phyloP scores from a whole-genome alignment of 108 stramenopile genomes.

The Skeletonema potamos region DNA sequence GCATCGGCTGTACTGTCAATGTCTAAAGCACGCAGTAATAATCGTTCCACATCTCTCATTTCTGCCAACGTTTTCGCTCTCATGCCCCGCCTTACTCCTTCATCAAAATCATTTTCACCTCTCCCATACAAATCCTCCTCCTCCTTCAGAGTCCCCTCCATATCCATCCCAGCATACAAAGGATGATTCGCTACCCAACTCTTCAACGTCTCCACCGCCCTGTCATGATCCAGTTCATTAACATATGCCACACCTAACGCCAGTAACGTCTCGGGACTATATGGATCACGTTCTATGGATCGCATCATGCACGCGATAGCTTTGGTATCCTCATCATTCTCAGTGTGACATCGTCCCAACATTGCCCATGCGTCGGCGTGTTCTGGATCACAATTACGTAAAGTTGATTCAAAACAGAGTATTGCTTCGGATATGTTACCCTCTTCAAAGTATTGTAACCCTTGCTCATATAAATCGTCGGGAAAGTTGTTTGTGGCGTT shows the following conservation, averaged over 20 bases:
- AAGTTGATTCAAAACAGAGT: conserved; percentile 84
- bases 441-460: conserved; percentile 67
- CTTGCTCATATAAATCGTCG: conserved; percentile 71
- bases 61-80: conserved; percentile 16
- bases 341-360: conserved; percentile 90
- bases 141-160: neutral
- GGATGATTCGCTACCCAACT: conserved; percentile 97
- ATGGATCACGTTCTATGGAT: conserved; percentile 92
- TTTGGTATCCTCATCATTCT: conserved; percentile 89
- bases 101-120: conserved; percentile 2
- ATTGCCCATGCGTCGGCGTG: conserved; percentile 89
- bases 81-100: conserved; percentile 14
- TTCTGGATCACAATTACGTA: conserved; percentile 68
- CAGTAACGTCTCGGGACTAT: conserved; percentile 79
- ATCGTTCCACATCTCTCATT: conserved; percentile 81
- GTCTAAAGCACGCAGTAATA: conserved; percentile 78
- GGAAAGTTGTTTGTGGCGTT: neutral
- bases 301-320: conserved; percentile 91
- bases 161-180: conserved; percentile 84
- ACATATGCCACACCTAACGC: conserved; percentile 91
- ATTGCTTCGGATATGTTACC: conserved; percentile 87
- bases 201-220: conserved; percentile 79
- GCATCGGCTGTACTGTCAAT: conserved; percentile 57
- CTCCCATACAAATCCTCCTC: conserved; percentile 70
- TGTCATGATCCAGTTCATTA: conserved; percentile 89